Percentiles rank a stretch among this genome's conserved stretches.
Evolutionary conservation across 139 green algal species (phyloP).

Genomic region (Bryopsis sp.): DNA sequence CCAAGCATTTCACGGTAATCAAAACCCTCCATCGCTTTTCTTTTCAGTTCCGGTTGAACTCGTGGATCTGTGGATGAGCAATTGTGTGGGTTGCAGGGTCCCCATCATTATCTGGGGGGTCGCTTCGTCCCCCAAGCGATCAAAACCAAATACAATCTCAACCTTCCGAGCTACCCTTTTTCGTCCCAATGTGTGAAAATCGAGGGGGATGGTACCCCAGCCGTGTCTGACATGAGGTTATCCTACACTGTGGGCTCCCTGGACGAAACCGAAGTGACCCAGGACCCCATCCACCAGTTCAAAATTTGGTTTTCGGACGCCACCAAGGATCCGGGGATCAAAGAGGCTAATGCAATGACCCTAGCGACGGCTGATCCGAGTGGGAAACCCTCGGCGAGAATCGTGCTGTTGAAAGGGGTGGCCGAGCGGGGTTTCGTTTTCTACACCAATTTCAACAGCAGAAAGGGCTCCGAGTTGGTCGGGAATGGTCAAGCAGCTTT

Average conservation of each 20-base stretch:
- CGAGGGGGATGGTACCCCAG: neutral
- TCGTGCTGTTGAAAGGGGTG: constrained; percentile 82
- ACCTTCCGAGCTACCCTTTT: constrained; percentile 69
- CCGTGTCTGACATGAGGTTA: constrained; percentile 58
- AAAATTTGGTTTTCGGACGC: constrained; percentile 15
- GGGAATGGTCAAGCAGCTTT: constrained; percentile 43
- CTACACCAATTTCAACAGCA: constrained; percentile 81
- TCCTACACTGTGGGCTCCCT: constrained; percentile 45
- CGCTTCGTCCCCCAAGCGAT: constrained; percentile 86
- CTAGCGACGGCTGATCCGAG: constrained; percentile 41
- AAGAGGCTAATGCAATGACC: constrained; percentile 76
- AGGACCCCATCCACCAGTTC: constrained; percentile 64
- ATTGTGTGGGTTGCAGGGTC: constrained; percentile 38
- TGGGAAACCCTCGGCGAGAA: constrained; percentile 47
- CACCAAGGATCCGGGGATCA: constrained; percentile 20
- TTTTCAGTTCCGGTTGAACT: neutral
- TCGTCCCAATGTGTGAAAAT: constrained; percentile 53
- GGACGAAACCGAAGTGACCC: constrained; percentile 28
- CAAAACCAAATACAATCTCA: constrained; percentile 56
- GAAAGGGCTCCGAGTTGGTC: constrained; percentile 53
- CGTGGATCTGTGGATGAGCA: neutral
- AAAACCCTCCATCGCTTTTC: neutral
- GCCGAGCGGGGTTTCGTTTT: constrained; percentile 71
- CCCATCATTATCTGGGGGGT: constrained; percentile 87
- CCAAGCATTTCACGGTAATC: constrained; percentile 52